phyloP scores from a whole-genome alignment of 140 eudicot genomes.

The Ambrosia hybrid region DNA sequence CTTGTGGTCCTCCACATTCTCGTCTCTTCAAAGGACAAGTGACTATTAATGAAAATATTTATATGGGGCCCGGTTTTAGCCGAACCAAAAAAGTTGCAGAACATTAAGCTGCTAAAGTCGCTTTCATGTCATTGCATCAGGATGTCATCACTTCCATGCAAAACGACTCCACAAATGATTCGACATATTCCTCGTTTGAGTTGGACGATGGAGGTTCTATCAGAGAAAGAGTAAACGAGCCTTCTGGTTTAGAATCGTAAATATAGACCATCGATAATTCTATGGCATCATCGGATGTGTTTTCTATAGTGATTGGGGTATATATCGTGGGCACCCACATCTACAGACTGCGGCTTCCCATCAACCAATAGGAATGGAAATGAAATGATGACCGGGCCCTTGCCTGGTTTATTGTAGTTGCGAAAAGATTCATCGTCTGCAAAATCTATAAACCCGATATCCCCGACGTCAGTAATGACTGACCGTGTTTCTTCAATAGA shows the following conservation, averaged over 20 bases:
- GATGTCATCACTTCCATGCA: slow-evolving; percentile 51
- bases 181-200: slow-evolving; percentile 46
- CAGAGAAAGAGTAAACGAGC: slow-evolving; percentile 66
- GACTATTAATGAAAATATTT: slow-evolving; percentile 48
- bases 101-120: slow-evolving; percentile 79
- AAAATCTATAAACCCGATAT: slow-evolving; percentile 75
- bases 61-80: slow-evolving; percentile 43
- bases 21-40: slow-evolving; percentile 66
- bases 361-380: slow-evolving; percentile 66
- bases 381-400: slow-evolving; percentile 61
- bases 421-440: slow-evolving; percentile 48
- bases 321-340: slow-evolving; percentile 51
- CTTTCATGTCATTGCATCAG: slow-evolving; percentile 44
- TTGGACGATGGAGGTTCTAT: slow-evolving; percentile 75
- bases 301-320: slow-evolving; percentile 56
- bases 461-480: slow-evolving; percentile 64
- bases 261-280: slow-evolving; percentile 60
- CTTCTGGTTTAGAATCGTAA: slow-evolving; percentile 80
- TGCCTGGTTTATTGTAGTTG: slow-evolving; percentile 45
- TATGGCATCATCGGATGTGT: slow-evolving; percentile 52
- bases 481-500: slow-evolving; percentile 68
- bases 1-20: slow-evolving; percentile 68
- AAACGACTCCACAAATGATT: slow-evolving; percentile 52
- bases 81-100: slow-evolving; percentile 74
- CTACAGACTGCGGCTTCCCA: slow-evolving; percentile 65